Evolutionary conservation across 805 yeast genomes (phyloP).

Genomic region (Ogataea zsoltii): DNA sequence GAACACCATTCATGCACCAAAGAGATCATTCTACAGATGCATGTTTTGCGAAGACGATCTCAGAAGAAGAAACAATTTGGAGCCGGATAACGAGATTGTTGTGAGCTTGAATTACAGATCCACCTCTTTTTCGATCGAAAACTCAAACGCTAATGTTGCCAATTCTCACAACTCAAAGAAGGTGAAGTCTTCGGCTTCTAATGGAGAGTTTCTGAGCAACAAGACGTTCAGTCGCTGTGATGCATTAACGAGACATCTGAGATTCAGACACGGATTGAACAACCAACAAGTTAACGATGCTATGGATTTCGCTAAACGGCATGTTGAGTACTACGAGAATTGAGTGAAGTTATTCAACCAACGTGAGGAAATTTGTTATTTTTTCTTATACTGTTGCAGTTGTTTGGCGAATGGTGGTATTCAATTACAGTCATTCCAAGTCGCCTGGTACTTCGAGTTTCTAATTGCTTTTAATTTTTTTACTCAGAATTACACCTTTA

Average conservation of each 20-base stretch:
- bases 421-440: too few species aligned
- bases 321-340: constrained; percentile 59
- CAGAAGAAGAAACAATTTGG: constrained; percentile 43
- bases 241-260: constrained; percentile 89
- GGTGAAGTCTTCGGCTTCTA: constrained; percentile 27
- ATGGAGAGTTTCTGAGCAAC: constrained; percentile 32
- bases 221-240: constrained; percentile 93
- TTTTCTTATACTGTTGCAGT: too few species aligned
- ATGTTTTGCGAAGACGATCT: constrained; percentile 77
- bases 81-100: constrained; percentile 48
- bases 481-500: constrained; percentile 2
- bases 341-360: too few species aligned
- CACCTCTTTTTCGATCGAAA: constrained; percentile 29
- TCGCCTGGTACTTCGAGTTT: neutral
- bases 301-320: constrained; percentile 72
- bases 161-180: constrained; percentile 42
- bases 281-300: constrained; percentile 69
- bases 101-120: constrained; percentile 27
- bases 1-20: constrained; percentile 91
- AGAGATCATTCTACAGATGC: constrained; percentile 83
- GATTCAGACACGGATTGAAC: constrained; percentile 80
- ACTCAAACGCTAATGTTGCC: constrained; percentile 31
- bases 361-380: too few species aligned
- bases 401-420: too few species aligned
- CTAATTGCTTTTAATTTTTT: constrained; percentile 1